phyloP scores from a whole-genome alignment of 1,139 yeast genomes.

The Hyphopichia burtonii region DNA sequence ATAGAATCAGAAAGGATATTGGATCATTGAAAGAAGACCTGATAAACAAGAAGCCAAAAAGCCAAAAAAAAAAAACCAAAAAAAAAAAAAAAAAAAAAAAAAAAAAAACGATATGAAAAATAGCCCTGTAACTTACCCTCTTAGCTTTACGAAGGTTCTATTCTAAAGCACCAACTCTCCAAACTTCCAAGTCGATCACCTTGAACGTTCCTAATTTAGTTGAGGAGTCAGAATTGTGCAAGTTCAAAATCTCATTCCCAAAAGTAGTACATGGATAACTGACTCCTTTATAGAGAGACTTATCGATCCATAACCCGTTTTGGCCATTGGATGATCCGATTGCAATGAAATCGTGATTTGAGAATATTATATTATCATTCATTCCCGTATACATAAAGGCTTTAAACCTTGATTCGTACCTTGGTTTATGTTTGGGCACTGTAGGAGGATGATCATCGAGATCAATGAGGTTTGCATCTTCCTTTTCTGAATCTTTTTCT shows the following conservation, averaged over 20 bases:
- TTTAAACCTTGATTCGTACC: conserved; percentile 46
- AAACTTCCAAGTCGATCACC: conserved; percentile 77
- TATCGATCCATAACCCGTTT: conserved; percentile 89
- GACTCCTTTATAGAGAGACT: conserved; percentile 70
- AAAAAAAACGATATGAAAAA: too few species aligned
- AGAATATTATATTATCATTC: conserved; percentile 82
- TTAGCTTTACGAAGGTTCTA: conserved; percentile 7
- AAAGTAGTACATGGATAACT: conserved; percentile 79
- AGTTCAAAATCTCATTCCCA: conserved; percentile 77
- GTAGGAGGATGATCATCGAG: conserved; percentile 2
- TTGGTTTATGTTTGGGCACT: conserved; percentile 7
- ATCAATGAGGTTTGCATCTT: not conserved
- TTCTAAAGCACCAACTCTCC: conserved; percentile 63
- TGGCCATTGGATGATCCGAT: conserved; percentile 91
- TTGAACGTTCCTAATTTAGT: conserved; percentile 53
- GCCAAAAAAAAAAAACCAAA: too few species aligned
- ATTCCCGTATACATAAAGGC: conserved; percentile 89
- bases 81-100: too few species aligned
- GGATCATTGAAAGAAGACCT: too few species aligned
- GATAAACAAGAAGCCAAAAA: too few species aligned
- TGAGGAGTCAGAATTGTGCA: conserved; percentile 40
- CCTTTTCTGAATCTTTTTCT: not conserved
- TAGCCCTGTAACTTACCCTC: too few species aligned
- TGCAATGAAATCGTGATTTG: conserved; percentile 74
- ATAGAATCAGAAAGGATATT: too few species aligned